phyloP scores from a whole-genome alignment of 805 yeast species.

The Monosporozyma unispora region DNA sequence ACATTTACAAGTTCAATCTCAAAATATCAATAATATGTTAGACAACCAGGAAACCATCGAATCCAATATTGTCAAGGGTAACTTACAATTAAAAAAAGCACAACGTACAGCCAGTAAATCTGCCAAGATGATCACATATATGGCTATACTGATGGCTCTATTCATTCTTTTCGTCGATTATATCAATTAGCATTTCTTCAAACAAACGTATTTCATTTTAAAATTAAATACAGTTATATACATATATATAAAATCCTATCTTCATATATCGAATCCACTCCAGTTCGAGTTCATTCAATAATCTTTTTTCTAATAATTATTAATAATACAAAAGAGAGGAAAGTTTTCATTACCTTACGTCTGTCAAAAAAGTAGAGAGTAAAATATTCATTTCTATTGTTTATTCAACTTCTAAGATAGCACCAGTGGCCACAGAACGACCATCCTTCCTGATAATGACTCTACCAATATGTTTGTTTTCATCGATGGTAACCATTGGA shows the following conservation, averaged over 20 bases:
- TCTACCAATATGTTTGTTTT: constrained; percentile 90
- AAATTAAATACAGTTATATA: neutral
- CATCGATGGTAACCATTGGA: constrained; percentile 77
- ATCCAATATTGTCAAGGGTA: constrained; percentile 60
- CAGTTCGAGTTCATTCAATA: neutral
- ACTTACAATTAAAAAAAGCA: constrained; percentile 59
- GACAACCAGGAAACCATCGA: constrained; percentile 62
- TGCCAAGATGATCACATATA: constrained; percentile 46
- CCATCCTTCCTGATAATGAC: constrained; percentile 98
- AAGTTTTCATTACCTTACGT: no score
- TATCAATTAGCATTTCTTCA: constrained; percentile 27
- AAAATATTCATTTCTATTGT: no score
- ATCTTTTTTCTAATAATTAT: neutral
- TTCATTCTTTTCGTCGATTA: constrained; percentile 48
- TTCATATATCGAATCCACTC: neutral
- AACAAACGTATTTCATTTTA: neutral
- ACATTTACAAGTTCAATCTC: constrained; percentile 66
- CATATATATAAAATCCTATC: neutral
- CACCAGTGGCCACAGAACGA: constrained; percentile 93
- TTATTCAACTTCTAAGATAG: constrained; percentile 54
- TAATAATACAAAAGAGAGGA: neutral
- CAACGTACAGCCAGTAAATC: constrained; percentile 54
- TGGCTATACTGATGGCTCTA: constrained; percentile 48
- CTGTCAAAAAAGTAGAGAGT: no score
- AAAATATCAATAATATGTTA: constrained; percentile 51